Evolutionary conservation across 306 rosid genomes (phyloP).

Genomic region (Gynostemma pentaphyllum): DNA sequence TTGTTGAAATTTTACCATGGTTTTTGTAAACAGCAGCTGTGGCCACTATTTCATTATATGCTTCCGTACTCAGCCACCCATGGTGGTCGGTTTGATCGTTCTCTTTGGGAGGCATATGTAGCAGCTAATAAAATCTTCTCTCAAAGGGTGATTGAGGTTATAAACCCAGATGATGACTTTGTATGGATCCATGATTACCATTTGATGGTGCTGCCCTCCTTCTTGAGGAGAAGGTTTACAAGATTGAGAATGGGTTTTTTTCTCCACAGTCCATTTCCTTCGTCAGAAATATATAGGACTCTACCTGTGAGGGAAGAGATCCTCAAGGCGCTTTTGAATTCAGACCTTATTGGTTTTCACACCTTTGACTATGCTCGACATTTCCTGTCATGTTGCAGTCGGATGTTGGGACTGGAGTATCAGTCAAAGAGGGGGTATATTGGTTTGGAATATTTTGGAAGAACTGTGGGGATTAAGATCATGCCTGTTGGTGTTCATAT

Average conservation of each 20-base stretch:
- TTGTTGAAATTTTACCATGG: slow-evolving; percentile 48
- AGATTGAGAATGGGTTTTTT: slow-evolving; percentile 57
- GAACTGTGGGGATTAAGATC: slow-evolving; percentile 56
- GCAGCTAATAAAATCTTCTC: slow-evolving; percentile 61
- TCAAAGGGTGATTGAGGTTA: slow-evolving; percentile 51
- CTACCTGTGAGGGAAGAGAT: slow-evolving; percentile 59
- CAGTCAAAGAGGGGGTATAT: slow-evolving; percentile 64
- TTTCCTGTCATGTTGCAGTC: slow-evolving; percentile 59
- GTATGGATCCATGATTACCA: slow-evolving; percentile 72
- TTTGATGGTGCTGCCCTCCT: slow-evolving; percentile 56
- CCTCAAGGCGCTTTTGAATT: slow-evolving; percentile 49
- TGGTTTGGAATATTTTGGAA: slow-evolving; percentile 58
- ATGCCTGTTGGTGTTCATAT: slow-evolving; percentile 65
- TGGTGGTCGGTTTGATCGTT: slow-evolving; percentile 53
- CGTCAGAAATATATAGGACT: slow-evolving; percentile 59
- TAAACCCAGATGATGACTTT: slow-evolving; percentile 56
- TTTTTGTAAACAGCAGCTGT: slow-evolving; percentile 56
- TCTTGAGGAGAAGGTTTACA: slow-evolving; percentile 55
- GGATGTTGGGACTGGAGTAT: slow-evolving; percentile 58
- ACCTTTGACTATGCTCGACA: slow-evolving; percentile 71
- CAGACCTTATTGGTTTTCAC: slow-evolving; percentile 60
- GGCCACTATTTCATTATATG: slow-evolving; percentile 70
- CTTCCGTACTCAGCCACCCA: slow-evolving; percentile 48
- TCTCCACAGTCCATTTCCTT: slow-evolving; percentile 59
- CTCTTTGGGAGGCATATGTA: slow-evolving; percentile 62